Evolutionary conservation across 148 eudicot genomes (phyloP).

Genomic region (Agrostemma githago): DNA sequence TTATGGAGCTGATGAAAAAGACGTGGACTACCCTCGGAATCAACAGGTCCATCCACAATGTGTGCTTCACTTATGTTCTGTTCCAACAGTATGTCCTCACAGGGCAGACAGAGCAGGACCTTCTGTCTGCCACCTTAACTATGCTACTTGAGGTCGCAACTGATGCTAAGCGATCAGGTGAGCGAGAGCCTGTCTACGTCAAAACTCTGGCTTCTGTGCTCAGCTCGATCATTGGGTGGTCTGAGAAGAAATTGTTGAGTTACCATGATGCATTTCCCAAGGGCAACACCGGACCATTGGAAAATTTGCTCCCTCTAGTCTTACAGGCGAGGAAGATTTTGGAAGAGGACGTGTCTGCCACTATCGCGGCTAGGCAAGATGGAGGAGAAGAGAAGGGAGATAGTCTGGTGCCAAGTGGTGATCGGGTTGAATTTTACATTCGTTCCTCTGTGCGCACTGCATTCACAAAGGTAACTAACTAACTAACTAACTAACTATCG

Average conservation of each 20-base stretch:
- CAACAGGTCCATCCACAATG: slow-evolving; percentile 49
- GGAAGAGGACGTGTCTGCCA: slow-evolving; percentile 56
- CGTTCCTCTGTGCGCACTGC: slow-evolving; percentile 65
- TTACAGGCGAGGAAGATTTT: slow-evolving; percentile 50
- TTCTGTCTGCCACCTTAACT: slow-evolving; percentile 50
- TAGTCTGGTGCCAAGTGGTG: slow-evolving; percentile 32
- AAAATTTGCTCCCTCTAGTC: slow-evolving; percentile 57
- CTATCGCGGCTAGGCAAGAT: slow-evolving; percentile 34
- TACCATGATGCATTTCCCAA: slow-evolving; percentile 52
- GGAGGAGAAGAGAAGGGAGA: slow-evolving; percentile 26
- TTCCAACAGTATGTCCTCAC: slow-evolving; percentile 61
- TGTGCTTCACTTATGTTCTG: slow-evolving; percentile 82
- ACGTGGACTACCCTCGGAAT: slow-evolving; percentile 77
- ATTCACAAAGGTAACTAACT: slow-evolving; percentile 49
- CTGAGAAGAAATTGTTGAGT: slow-evolving; percentile 53
- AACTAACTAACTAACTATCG: slow-evolving; percentile 2
- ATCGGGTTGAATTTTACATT: slow-evolving; percentile 65
- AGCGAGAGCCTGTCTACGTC: slow-evolving; percentile 47
- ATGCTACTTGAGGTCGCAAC: slow-evolving; percentile 67
- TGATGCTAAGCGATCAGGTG: slow-evolving; percentile 60
- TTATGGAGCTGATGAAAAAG: slow-evolving; percentile 79
- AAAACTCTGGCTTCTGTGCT: slow-evolving; percentile 52
- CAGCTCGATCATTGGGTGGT: slow-evolving; percentile 64
- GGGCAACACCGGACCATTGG: slow-evolving; percentile 41
- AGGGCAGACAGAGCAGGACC: slow-evolving; percentile 66